Base-by-base conservation (phyloP, 306 rosid genomes). In the Quercus suber region DNA sequence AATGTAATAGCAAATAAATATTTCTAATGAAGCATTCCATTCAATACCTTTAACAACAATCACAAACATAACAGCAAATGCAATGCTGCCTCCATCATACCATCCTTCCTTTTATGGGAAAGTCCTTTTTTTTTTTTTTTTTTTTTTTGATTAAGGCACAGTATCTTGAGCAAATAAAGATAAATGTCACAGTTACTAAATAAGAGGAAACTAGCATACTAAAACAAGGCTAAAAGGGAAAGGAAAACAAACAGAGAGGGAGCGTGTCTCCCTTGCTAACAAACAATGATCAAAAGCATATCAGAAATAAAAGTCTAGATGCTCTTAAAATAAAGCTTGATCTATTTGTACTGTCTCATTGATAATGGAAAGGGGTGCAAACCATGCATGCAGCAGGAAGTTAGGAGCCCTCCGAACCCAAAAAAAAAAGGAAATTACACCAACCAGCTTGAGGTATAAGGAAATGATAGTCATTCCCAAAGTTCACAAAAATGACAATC, bases 41-140 rank as follows among this genome's bases (percentile, higher is more conserved):
- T 30, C 33, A 30, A 64, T 87, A 93, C 99, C 98, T 87, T 98
- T 96, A 57, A 89, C 97, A 43, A 89, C 90, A 86, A 93, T 90
- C 79, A 93, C 99, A 75, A 96, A 91, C 63, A 96, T 74, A 83
- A 96, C 99, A 30, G 98, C 99, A 84, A 96, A 93, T 70, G 97
- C 98, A 82, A 96, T 96, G 89, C 99, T 93, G 73, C 96, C 99
- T 75, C 99, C 99, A 87, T 96, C 99, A 75, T 93, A 93, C 99
- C 99, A 96, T 73, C 98, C 99, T 87, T 91, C 91, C 86, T n/a
- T n/a, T n/a, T n/a, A n/a, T n/a, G n/a, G n/a, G n/a, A n/a, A n/a
- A n/a, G n/a, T n/a, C n/a, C n/a, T n/a, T n/a, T n/a, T n/a, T n/a
- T n/a, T n/a, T n/a, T n/a, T n/a, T n/a, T n/a, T n/a, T n/a, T n/a